Evolutionary conservation across 2,329 filamentous ascomycete species (phyloP).

Genomic region (Aureobasidium musti): DNA sequence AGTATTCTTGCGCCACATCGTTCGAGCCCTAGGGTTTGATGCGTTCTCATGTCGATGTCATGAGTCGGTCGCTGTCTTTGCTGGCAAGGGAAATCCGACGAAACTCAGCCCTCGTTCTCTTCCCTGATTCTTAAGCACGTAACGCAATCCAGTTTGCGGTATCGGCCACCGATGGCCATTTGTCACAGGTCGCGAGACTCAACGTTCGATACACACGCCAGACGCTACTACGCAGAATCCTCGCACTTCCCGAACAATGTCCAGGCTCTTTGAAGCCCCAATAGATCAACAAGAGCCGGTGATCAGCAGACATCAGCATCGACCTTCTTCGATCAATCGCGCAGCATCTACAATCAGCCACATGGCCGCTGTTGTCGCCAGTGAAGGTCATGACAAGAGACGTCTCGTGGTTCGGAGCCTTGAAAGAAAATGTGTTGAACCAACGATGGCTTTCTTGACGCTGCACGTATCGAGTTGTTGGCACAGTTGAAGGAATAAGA

Average conservation of each 20-base stretch:
- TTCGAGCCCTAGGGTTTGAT: background rate
- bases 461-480: background rate
- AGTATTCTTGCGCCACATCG: background rate
- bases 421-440: background rate
- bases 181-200: background rate
- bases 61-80: background rate
- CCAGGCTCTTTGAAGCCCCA: background rate
- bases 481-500: background rate
- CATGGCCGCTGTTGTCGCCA: background rate
- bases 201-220: background rate
- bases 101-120: background rate
- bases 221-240: background rate
- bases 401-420: background rate
- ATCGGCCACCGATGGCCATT: background rate
- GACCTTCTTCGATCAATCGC: background rate
- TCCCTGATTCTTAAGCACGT: background rate
- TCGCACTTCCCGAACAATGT: background rate
- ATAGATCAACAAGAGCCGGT: background rate
- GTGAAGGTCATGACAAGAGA: background rate
- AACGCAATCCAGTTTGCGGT: background rate
- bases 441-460: background rate
- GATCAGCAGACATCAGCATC: background rate
- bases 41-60: background rate
- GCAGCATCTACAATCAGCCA: background rate
- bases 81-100: background rate